phyloP scores from a whole-genome alignment of 2,329 filamentous ascomycete genomes.

The Pochonia chlamydosporia region DNA sequence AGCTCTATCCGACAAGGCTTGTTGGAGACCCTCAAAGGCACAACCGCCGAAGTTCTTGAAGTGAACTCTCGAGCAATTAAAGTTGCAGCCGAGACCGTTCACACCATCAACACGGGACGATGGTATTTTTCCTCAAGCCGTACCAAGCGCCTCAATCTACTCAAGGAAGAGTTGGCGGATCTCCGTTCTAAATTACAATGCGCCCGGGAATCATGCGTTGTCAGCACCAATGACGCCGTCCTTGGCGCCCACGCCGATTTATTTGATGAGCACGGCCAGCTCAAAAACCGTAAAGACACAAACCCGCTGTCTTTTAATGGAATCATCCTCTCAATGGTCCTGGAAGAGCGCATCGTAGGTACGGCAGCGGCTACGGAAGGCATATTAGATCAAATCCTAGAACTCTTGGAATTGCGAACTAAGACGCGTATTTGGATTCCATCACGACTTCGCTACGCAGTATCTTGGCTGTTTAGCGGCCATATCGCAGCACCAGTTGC shows the following conservation, averaged over 20 bases:
- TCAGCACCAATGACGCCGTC: slow-evolving; percentile 33
- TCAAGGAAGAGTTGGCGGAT: slow-evolving; percentile 14
- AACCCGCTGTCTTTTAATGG: slow-evolving; percentile 26
- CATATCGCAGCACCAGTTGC: slow-evolving; percentile 13
- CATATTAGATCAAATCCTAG: slow-evolving; percentile 29
- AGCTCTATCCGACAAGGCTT: slow-evolving; percentile 25
- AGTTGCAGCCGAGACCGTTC: slow-evolving; percentile 18
- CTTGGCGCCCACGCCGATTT: slow-evolving; percentile 32
- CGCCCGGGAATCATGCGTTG: slow-evolving; percentile 19
- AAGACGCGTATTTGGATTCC: slow-evolving; percentile 36
- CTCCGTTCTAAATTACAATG: slow-evolving; percentile 20
- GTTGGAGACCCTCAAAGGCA: slow-evolving; percentile 23
- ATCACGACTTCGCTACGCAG: slow-evolving; percentile 29
- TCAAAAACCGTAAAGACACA: slow-evolving; percentile 21
- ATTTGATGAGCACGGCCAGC: slow-evolving; percentile 33
- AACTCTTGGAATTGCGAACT: slow-evolving; percentile 29
- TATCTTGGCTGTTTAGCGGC: slow-evolving; percentile 30
- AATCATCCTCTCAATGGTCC: slow-evolving; percentile 40
- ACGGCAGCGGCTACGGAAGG: slow-evolving; percentile 21
- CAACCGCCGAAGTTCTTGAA: slow-evolving; percentile 20
- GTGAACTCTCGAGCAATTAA: slow-evolving; percentile 17
- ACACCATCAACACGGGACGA: slow-evolving; percentile 22
- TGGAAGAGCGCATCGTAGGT: slow-evolving; percentile 36
- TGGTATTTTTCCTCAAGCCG: slow-evolving; percentile 21
- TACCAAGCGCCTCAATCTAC: slow-evolving; percentile 14